These are phyloP conservation scores for Rhinocladiella similis DNA, from an alignment of 2,329 filamentous ascomycete species.

Conservation along the genomic window DNA sequence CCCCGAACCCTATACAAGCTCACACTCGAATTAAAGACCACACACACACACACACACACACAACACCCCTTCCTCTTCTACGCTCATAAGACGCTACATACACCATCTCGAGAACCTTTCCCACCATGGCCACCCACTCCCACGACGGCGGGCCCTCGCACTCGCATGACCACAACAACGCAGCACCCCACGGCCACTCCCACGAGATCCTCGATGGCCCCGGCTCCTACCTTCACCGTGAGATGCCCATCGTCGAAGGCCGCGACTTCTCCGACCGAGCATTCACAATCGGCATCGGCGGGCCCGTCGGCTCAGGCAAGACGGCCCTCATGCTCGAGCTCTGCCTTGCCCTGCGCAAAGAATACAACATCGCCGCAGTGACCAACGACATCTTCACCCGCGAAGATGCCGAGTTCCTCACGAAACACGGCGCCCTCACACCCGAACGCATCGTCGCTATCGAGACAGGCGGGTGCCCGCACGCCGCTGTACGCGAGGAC, in stretches of 20 bases:
- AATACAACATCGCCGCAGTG: conserved; percentile 87
- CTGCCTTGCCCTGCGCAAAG: conserved; percentile 76
- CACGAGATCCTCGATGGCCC: conserved; percentile 95
- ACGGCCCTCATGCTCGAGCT: conserved; percentile 95
- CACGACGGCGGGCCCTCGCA: conserved; percentile 36
- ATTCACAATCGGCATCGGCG: conserved; percentile 97
- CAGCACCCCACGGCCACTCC: conserved; percentile 76
- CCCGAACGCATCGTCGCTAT: conserved; percentile 86
- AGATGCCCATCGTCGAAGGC: conserved; percentile 91
- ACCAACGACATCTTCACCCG: conserved; percentile 55
- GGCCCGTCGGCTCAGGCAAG: conserved; percentile 95
- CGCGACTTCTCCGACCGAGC: conserved; percentile 84
- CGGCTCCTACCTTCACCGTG: conserved; percentile 82
- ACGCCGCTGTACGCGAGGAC: conserved; percentile 96
- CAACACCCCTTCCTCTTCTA: too few relatives aligned
- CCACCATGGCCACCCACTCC: conserved; percentile 27
- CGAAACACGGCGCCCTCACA: conserved; percentile 78
- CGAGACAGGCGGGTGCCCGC: conserved; percentile 95
- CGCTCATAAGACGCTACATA: too few relatives aligned
- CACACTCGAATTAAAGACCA: neutral
- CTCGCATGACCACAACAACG: conserved; percentile 35
- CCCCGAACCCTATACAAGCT: neutral
- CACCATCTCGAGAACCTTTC: neutral
- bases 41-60: too few relatives aligned
- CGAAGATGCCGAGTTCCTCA: conserved; percentile 97